Conservation (phyloP, 495 filamentous ascomycete species). For the Recurvomyces mirabilis region DNA sequence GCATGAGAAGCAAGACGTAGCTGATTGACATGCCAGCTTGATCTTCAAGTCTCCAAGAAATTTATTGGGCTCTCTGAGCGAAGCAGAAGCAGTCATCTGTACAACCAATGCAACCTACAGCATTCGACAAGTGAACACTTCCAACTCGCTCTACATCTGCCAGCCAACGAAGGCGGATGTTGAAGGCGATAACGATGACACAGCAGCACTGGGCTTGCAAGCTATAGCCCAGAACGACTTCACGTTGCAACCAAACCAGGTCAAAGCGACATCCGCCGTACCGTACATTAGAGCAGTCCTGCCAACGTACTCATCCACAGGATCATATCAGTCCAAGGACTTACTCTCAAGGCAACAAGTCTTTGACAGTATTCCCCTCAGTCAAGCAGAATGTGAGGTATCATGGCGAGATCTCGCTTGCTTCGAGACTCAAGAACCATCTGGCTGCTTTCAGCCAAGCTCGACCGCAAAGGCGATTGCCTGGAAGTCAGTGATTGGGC, state of each 20-base stretch:
- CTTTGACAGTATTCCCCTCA: constrained; percentile 31
- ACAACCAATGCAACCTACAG: constrained; percentile 59
- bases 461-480: constrained; percentile 20
- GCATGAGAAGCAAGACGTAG: constrained; percentile 44
- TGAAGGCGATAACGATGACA: constrained; percentile 24
- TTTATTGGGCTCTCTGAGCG: constrained; percentile 27
- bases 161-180: constrained; percentile 31
- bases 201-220: constrained; percentile 37
- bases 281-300: constrained; percentile 23
- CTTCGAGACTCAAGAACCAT: constrained; percentile 26
- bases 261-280: constrained; percentile 16
- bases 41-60: constrained; percentile 46
- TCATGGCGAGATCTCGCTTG: constrained; percentile 30
- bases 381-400: constrained; percentile 28
- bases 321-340: background rate
- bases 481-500: constrained; percentile 26
- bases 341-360: constrained; percentile 16
- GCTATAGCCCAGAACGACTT: constrained; percentile 60
- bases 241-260: constrained; percentile 50
- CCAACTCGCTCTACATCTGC: constrained; percentile 70
- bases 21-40: constrained; percentile 38
- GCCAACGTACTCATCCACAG: constrained; percentile 20
- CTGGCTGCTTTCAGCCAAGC: constrained; percentile 24
- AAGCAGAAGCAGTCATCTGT: constrained; percentile 61
- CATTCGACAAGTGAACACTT: constrained; percentile 81